A percentile compares a stretch with the other conserved stretches of the same genome.
Evolutionary conservation across 2,329 filamentous ascomycete genomes (phyloP).

Genomic region (Trichoderma harzianum): DNA sequence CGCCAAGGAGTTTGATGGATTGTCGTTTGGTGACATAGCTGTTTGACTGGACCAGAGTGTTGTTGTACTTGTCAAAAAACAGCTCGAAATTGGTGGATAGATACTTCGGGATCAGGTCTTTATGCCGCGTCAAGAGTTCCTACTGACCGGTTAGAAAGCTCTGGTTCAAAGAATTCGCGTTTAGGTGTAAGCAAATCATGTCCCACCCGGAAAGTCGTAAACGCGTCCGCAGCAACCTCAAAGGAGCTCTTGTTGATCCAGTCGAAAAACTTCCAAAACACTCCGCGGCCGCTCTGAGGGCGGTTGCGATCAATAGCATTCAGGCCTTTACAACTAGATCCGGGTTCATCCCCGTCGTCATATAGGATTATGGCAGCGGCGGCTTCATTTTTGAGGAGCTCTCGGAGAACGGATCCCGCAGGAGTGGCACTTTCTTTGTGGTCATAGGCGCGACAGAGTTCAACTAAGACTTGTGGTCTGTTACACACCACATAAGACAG

Average conservation of each 20-base stretch:
- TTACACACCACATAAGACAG: constrained; percentile 85
- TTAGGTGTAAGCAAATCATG: background rate
- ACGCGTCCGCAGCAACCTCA: constrained; percentile 94
- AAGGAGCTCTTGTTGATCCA: constrained; percentile 98
- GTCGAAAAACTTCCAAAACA: constrained; percentile 96
- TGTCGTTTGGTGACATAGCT: constrained; percentile 98
- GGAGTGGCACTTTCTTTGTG: constrained; percentile 88
- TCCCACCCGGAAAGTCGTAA: constrained; percentile 89
- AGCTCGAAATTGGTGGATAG: constrained; percentile 85
- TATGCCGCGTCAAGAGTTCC: constrained; percentile 94
- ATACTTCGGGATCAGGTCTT: constrained; percentile 83
- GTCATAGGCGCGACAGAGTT: constrained; percentile 85
- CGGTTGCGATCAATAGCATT: constrained; percentile 72
- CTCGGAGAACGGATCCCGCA: constrained; percentile 83
- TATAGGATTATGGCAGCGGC: constrained; percentile 90
- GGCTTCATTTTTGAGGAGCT: constrained; percentile 84
- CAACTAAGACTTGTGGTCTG: constrained; percentile 80
- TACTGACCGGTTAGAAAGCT: constrained; percentile 35
- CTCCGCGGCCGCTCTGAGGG: constrained; percentile 72
- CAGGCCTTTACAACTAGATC: constrained; percentile 72
- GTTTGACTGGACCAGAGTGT: constrained; percentile 80
- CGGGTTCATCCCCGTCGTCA: constrained; percentile 72
- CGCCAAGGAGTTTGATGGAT: constrained; percentile 94
- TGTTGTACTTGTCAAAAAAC: constrained; percentile 92
- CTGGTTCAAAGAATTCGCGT: background rate